phyloP scores from a whole-genome alignment of 495 filamentous ascomycete genomes.

The Neurospora sp. region DNA sequence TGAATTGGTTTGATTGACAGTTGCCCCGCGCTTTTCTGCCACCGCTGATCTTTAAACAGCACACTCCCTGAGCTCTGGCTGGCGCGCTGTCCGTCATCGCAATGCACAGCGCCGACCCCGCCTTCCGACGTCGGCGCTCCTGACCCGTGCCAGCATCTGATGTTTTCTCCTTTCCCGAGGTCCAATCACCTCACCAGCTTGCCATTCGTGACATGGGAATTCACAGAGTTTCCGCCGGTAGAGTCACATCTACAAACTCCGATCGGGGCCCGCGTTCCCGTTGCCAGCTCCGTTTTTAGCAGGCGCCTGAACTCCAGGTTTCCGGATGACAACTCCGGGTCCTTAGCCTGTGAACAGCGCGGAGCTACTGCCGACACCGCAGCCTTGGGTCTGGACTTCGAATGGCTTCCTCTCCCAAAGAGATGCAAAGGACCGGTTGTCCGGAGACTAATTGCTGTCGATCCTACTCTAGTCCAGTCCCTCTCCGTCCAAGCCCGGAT shows the following conservation, averaged over 20 bases:
- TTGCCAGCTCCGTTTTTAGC: background rate
- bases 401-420: background rate
- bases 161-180: background rate
- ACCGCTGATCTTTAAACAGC: background rate
- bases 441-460: background rate
- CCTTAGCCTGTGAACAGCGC: background rate
- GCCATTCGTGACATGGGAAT: background rate
- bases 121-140: constrained; percentile 23
- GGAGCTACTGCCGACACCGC: background rate
- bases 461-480: background rate
- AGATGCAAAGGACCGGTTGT: background rate
- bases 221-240: background rate
- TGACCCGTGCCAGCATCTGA: background rate
- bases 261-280: background rate
- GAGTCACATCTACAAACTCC: background rate
- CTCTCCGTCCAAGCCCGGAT: background rate
- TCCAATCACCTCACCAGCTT: background rate
- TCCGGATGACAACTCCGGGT: background rate
- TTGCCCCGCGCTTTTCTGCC: constrained; percentile 9
- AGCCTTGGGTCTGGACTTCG: background rate
- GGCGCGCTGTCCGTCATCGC: background rate
- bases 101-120: constrained; percentile 10
- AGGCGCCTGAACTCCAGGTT: background rate
- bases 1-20: background rate
- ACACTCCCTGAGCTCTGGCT: constrained; percentile 6